phyloP scores from a whole-genome alignment of 352 stramenopile genomes.

The Pythium periplocum region DNA sequence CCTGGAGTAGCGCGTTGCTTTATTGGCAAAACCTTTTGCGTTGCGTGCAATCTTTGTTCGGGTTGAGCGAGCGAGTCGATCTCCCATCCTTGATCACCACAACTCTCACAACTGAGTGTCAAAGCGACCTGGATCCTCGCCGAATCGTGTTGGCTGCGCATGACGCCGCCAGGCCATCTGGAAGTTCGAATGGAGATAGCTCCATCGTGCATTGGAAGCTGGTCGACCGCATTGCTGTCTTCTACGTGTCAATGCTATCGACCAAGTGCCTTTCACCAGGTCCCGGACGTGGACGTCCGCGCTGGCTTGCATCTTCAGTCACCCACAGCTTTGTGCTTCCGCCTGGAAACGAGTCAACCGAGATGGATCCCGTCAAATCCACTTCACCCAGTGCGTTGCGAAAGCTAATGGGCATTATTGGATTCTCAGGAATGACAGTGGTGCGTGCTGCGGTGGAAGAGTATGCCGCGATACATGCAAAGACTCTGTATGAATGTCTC shows the following conservation, averaged over 20 bases:
- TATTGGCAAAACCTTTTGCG: background rate
- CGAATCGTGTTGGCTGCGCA: no score
- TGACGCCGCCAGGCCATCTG: no score
- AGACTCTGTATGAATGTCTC: conserved; percentile 12
- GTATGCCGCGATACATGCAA: conserved; percentile 8
- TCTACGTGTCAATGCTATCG: conserved; percentile 21
- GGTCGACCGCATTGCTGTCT: conserved; percentile 13
- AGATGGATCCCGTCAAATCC: conserved; percentile 4
- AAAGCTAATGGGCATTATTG: conserved; percentile 13
- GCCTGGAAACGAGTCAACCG: background rate
- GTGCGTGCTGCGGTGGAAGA: conserved; percentile 2
- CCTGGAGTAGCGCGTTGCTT: background rate
- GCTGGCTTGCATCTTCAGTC: background rate
- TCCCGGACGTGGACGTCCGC: no score
- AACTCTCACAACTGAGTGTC: no score
- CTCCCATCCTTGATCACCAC: no score
- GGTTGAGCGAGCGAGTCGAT: no score
- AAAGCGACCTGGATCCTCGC: no score
- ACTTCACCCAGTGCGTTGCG: conserved; percentile 4
- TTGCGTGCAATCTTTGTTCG: background rate
- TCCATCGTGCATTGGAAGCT: background rate
- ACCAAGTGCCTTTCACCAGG: conserved; percentile 11
- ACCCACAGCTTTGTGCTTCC: background rate
- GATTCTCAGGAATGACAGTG: conserved; percentile 4
- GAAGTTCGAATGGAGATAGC: no score